phyloP scores from a whole-genome alignment of 805 yeast species.

The Dipodascus albidus region DNA sequence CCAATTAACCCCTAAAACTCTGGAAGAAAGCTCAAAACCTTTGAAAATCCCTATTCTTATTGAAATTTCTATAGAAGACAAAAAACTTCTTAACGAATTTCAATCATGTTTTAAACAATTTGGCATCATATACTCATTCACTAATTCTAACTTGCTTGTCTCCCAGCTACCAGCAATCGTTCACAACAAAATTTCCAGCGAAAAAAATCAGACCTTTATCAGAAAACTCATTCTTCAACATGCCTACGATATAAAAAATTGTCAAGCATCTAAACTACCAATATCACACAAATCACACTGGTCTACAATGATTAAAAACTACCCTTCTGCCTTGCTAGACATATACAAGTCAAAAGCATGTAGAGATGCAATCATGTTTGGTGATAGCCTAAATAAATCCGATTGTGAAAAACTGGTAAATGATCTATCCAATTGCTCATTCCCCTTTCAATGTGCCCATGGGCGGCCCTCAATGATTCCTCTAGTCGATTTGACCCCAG shows the following conservation, averaged over 20 bases:
- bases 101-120: slow-evolving; percentile 6
- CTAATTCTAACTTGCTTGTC: slow-evolving; percentile 3
- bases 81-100: slow-evolving; percentile 2
- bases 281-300: slow-evolving; percentile 17
- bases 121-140: slow-evolving; percentile 5
- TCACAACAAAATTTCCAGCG: slow-evolving; percentile 7
- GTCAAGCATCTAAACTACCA: not conserved
- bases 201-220: slow-evolving; percentile 2
- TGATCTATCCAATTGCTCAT: slow-evolving; percentile 35
- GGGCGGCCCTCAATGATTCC: slow-evolving; percentile 71
- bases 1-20: slow-evolving; percentile 24
- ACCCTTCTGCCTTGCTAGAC: slow-evolving; percentile 44
- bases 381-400: slow-evolving; percentile 33
- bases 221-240: slow-evolving; percentile 6
- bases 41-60: slow-evolving; percentile 1
- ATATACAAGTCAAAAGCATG: slow-evolving; percentile 52
- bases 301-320: slow-evolving; percentile 29
- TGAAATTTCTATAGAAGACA: not conserved
- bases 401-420: slow-evolving; percentile 38
- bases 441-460: slow-evolving; percentile 78
- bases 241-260: slow-evolving; percentile 2
- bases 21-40: slow-evolving; percentile 17
- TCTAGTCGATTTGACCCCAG: slow-evolving; percentile 2
- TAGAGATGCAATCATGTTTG: slow-evolving; percentile 61
- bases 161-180: slow-evolving; percentile 14